Evolutionary conservation across 352 stramenopile species (phyloP), one percentile per base, ranked within the genome.

Genomic region (Globisporangium abappressorium): DNA sequence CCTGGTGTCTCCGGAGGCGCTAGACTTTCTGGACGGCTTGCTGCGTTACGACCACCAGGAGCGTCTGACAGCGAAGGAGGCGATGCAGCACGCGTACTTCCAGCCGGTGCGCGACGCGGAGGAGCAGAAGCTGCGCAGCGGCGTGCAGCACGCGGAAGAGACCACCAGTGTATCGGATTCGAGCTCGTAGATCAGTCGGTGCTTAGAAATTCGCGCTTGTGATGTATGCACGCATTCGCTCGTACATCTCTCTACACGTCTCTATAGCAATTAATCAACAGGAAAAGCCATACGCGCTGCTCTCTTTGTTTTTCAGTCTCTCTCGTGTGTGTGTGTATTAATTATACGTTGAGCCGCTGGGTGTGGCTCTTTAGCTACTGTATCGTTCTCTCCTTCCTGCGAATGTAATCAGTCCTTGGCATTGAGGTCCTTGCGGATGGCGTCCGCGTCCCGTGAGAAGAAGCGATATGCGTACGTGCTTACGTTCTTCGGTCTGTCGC

Each of bases 51-150:
- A 99, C 81, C 94, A 98, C 74, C 97, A 99, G 78, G 96, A 99
- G 74, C 84, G 98, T 62, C 78, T 99, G 72, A 99, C 97, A 69
- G 98, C 98, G 22, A 97, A 99, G 75, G 97, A 99, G 74, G 97
- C 98, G 9, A 99, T 99, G 96, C 86, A 91, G 46, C 98, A 99
- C 84, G 84, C 94, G 34, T 99, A 99, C 80, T 99, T 99, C 84
- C 91, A 97, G 70, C 90, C 93, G 11, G 85, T 99, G 34, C 85
- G 85, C 56, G 85, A 94, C 62, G 78, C 81, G 22, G 82, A 82
- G 36, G 85, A 92, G 51, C 81, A 90, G 65, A 93, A 92, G 73
- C 73, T 87, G 64, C 81, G 80, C 70, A 73, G 74, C 65, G 71
- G 69, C 38, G 71, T 65, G 54, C 70, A 84, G 65, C 77, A 90